Evolutionary conservation across 2,329 filamentous ascomycete genomes (phyloP).

Genomic region (Monosporascus sp.): DNA sequence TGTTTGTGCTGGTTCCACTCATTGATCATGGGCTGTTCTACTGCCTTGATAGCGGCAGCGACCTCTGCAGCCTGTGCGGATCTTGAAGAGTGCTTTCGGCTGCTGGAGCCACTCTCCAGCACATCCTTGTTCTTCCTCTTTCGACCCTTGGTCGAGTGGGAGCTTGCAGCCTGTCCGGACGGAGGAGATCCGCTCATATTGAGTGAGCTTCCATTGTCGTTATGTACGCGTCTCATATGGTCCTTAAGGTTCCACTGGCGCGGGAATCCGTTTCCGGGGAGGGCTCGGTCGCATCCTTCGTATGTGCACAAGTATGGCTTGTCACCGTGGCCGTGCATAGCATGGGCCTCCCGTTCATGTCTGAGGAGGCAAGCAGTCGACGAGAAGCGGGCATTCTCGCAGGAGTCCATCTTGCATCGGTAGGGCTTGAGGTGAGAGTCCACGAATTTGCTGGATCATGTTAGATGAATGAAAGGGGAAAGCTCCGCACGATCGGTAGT

Average conservation of each 20-base stretch:
- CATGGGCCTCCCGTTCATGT: constrained; percentile 92
- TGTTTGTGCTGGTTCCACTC: constrained; percentile 60
- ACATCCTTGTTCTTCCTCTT: constrained; percentile 53
- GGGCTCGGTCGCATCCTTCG: constrained; percentile 78
- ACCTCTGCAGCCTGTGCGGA: constrained; percentile 27
- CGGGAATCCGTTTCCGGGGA: constrained; percentile 82
- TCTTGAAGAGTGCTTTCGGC: constrained; percentile 47
- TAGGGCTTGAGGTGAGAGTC: constrained; percentile 97
- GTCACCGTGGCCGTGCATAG: constrained; percentile 89
- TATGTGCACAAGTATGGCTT: constrained; percentile 89
- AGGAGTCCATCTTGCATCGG: constrained; percentile 80
- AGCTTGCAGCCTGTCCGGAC: constrained; percentile 26
- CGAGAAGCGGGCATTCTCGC: constrained; percentile 83
- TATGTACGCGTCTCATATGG: constrained; percentile 95
- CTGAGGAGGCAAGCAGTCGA: constrained; percentile 92
- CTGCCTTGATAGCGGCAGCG: constrained; percentile 27
- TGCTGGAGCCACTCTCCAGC: constrained; percentile 34
- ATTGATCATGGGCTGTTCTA: constrained; percentile 40
- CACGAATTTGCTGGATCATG: constrained; percentile 73
- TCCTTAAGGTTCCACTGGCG: constrained; percentile 94
- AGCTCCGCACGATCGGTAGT: neutral
- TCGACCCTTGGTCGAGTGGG: constrained; percentile 41
- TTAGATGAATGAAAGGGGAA: constrained; percentile 9
- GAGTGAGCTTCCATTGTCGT: constrained; percentile 44
- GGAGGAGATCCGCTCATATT: constrained; percentile 35